These are phyloP conservation scores for Sarcomyxa edulis DNA, from an alignment of 768 basidiomycete species.

Conservation along the genomic window DNA sequence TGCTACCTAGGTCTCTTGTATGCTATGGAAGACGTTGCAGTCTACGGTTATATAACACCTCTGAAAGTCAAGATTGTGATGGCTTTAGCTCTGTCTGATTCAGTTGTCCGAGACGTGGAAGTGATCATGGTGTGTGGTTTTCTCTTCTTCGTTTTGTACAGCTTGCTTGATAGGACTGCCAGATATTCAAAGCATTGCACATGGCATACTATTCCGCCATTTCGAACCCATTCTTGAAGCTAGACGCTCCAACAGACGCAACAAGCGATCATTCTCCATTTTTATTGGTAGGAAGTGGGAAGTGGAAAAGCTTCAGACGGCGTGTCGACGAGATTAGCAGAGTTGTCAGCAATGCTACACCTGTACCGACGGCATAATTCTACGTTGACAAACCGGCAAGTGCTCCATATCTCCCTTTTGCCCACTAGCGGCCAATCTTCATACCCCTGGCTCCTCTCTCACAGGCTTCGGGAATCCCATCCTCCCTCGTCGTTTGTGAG, in stretches of 20 bases:
- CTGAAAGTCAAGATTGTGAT: constrained; percentile 84
- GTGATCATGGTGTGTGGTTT: constrained; percentile 63
- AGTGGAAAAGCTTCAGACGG: constrained; percentile 65
- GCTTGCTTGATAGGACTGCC: neutral
- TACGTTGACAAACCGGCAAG: neutral
- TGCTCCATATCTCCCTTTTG: constrained; percentile 15
- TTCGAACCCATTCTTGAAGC: constrained; percentile 81
- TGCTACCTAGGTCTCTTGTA: constrained; percentile 84
- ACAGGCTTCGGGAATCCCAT: too few species aligned
- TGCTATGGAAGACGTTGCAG: constrained; percentile 89
- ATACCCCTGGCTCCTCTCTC: too few species aligned
- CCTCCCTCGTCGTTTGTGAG: too few species aligned
- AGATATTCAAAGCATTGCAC: constrained; percentile 89
- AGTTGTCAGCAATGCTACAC: constrained; percentile 41
- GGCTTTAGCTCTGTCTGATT: constrained; percentile 73
- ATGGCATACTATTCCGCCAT: constrained; percentile 81
- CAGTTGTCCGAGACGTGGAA: constrained; percentile 76
- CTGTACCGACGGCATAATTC: constrained; percentile 5
- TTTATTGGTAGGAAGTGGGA: constrained; percentile 53
- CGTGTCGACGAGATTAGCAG: constrained; percentile 73
- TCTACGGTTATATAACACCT: constrained; percentile 89
- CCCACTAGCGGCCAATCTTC: too few species aligned
- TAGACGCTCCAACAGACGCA: constrained; percentile 45
- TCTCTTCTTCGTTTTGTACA: neutral
- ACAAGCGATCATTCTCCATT: constrained; percentile 48